phyloP scores from a whole-genome alignment of 2,329 filamentous ascomycete genomes.

The Apiospora marii region DNA sequence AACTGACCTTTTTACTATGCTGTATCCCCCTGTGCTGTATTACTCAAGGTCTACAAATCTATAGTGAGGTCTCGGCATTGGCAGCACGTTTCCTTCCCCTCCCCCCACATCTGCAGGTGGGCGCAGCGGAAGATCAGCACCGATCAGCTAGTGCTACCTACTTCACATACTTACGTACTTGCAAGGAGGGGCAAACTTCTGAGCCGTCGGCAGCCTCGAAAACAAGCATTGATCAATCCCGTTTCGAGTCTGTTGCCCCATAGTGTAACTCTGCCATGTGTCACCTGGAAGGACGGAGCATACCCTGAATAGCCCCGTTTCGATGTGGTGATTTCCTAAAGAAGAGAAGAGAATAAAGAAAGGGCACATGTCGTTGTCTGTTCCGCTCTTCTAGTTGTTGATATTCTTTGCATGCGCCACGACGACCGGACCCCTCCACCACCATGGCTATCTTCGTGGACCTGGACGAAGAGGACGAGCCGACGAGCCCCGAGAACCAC shows the following conservation, averaged over 20 bases:
- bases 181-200: conserved; percentile 11
- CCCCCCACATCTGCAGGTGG: conserved; percentile 7
- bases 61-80: background rate
- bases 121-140: conserved; percentile 14
- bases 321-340: background rate
- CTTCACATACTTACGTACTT: conserved; percentile 10
- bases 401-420: conserved; percentile 18
- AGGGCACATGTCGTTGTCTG: background rate
- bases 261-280: conserved; percentile 7
- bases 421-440: conserved; percentile 18
- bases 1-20: background rate
- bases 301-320: background rate
- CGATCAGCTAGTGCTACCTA: conserved; percentile 19
- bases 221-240: conserved; percentile 8
- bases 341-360: background rate
- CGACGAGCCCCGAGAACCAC: conserved; percentile 32
- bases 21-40: background rate
- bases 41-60: background rate
- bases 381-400: background rate
- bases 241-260: background rate
- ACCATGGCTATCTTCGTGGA: conserved; percentile 46
- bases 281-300: background rate
- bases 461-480: conserved; percentile 42
- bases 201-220: conserved; percentile 5
- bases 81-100: background rate